phyloP scores from a whole-genome alignment of 1,284 basidiomycete genomes.

The Caloboletus inedulis region DNA sequence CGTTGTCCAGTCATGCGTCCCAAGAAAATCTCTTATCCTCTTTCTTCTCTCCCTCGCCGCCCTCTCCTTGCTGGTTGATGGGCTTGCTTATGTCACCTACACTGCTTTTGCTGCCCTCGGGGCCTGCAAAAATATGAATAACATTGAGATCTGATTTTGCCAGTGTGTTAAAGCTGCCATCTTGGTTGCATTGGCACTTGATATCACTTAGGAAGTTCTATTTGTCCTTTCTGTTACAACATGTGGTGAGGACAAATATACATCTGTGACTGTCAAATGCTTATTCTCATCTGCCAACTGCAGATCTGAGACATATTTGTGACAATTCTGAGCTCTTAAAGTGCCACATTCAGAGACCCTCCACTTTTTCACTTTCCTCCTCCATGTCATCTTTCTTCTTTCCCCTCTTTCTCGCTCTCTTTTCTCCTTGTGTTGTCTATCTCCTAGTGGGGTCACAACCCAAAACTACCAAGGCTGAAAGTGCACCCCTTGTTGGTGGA shows the following conservation, averaged over 20 bases:
- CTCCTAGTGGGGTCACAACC: slow-evolving; percentile 39
- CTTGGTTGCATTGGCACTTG: slow-evolving; percentile 50
- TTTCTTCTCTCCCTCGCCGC: slow-evolving; percentile 67
- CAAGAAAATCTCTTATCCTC: slow-evolving; percentile 71
- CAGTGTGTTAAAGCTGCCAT: slow-evolving; percentile 55
- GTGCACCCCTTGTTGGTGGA: slow-evolving; percentile 30
- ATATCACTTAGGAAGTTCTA: slow-evolving; percentile 56
- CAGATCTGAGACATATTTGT: slow-evolving; percentile 26
- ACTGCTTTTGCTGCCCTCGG: slow-evolving; percentile 67
- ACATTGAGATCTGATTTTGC: slow-evolving; percentile 66
- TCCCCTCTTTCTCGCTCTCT: slow-evolving; percentile 54
- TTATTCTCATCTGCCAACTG: background rate
- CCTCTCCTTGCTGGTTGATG: slow-evolving; percentile 83
- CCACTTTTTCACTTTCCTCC: slow-evolving; percentile 59
- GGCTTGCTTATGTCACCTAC: slow-evolving; percentile 64
- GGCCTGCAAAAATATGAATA: slow-evolving; percentile 71
- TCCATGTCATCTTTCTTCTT: slow-evolving; percentile 64
- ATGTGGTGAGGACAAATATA: slow-evolving; percentile 41
- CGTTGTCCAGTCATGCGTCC: slow-evolving; percentile 65
- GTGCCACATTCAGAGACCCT: slow-evolving; percentile 47
- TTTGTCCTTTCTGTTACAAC: slow-evolving; percentile 45
- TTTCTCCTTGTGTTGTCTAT: slow-evolving; percentile 61
- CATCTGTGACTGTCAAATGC: background rate
- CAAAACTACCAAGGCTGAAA: slow-evolving; percentile 19
- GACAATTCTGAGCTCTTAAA: slow-evolving; percentile 34